phyloP scores from a whole-genome alignment of 2,329 filamentous ascomycete species.

The Paracoccidioides brasiliensis region DNA sequence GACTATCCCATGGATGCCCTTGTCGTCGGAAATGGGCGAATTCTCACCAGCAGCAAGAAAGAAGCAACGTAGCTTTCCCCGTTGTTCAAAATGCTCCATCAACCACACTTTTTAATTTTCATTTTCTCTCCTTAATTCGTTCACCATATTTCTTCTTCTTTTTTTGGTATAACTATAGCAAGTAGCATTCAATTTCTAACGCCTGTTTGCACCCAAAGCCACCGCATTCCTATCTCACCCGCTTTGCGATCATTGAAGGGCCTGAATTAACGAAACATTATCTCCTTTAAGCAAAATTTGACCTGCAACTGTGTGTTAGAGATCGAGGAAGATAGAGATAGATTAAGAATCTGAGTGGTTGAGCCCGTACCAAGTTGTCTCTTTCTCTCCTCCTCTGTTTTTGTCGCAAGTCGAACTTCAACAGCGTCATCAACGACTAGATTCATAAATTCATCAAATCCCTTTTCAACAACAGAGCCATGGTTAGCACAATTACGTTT shows the following conservation, averaged over 20 bases:
- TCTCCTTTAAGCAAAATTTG: conserved; percentile 81
- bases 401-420: conserved; percentile 75
- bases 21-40: conserved; percentile 55
- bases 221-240: neutral
- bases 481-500: neutral
- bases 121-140: neutral
- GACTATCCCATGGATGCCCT: conserved; percentile 73
- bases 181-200: conserved; percentile 3
- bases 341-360: no score
- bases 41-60: conserved; percentile 20
- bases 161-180: neutral
- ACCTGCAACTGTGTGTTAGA: conserved; percentile 35
- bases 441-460: conserved; percentile 99
- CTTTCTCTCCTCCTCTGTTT: conserved; percentile 66
- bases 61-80: neutral
- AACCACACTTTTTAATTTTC: neutral
- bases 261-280: conserved; percentile 71
- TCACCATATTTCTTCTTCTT: neutral
- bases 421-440: conserved; percentile 90
- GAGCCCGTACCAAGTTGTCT: conserved; percentile 55
- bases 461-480: conserved; percentile 39
- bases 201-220: neutral
- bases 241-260: conserved; percentile 24
- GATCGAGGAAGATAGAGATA: no score
- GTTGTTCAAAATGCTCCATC: neutral